Evolutionary conservation across 2,329 filamentous ascomycete species (phyloP).

Genomic region (Ophiostoma perfectum): DNA sequence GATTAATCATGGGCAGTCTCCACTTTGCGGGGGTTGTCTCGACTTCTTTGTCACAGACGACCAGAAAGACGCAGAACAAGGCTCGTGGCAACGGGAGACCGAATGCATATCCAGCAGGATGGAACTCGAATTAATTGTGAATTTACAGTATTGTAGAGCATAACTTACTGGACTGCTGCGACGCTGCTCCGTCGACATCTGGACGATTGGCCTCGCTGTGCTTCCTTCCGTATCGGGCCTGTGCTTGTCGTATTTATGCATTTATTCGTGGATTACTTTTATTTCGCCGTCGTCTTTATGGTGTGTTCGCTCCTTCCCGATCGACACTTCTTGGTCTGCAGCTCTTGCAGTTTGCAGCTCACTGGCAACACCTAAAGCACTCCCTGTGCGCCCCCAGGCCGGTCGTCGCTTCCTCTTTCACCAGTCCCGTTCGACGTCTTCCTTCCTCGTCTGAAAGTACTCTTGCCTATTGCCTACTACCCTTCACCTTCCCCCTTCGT

Average conservation of each 20-base stretch:
- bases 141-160: neutral
- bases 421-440: neutral
- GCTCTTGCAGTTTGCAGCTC: neutral
- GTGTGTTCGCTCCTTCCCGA: constrained; percentile 9
- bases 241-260: neutral
- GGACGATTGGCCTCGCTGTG: too few species aligned
- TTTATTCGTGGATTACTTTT: neutral
- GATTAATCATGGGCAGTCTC: too few species aligned
- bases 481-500: too few species aligned
- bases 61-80: too few species aligned
- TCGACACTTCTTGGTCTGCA: neutral
- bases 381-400: neutral
- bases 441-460: neutral
- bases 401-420: neutral
- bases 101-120: too few species aligned
- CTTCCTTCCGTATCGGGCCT: neutral
- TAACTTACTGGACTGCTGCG: neutral
- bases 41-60: too few species aligned
- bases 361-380: neutral
- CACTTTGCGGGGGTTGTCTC: too few species aligned
- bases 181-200: neutral
- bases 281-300: neutral
- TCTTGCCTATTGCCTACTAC: neutral
- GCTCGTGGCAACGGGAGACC: too few species aligned
- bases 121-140: too few species aligned